Conservation (phyloP, 1,284 basidiomycete genomes). For the Irpex sp. region DNA sequence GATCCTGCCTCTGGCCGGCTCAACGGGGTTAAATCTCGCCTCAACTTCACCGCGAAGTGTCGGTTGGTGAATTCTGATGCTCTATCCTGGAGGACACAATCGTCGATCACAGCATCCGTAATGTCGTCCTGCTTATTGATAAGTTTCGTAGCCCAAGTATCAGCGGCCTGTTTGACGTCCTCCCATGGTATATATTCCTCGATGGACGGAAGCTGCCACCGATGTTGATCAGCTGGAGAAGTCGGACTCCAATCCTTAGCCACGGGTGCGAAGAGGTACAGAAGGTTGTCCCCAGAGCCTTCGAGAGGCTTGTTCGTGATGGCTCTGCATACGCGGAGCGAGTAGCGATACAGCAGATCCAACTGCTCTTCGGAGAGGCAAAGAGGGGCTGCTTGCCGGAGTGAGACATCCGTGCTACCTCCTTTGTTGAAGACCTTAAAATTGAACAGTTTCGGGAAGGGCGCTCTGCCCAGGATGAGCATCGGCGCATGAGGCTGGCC, state of each 20-base stretch:
- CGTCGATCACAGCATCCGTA: slow-evolving; percentile 48
- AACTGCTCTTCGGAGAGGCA: slow-evolving; percentile 42
- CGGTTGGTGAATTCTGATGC: slow-evolving; percentile 73
- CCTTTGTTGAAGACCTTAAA: slow-evolving; percentile 61
- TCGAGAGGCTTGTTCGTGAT: slow-evolving; percentile 64
- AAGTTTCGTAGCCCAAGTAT: slow-evolving; percentile 49
- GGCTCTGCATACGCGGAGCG: slow-evolving; percentile 55
- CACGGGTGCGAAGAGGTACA: slow-evolving; percentile 66
- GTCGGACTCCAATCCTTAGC: slow-evolving; percentile 29
- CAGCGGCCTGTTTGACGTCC: slow-evolving; percentile 46
- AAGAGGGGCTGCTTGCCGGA: slow-evolving; percentile 47
- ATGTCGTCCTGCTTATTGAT: slow-evolving; percentile 38
- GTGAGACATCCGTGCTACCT: slow-evolving; percentile 36
- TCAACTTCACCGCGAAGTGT: slow-evolving; percentile 51
- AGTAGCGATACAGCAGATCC: slow-evolving; percentile 54
- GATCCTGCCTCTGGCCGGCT: slow-evolving; percentile 55
- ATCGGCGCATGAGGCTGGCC: slow-evolving; percentile 49
- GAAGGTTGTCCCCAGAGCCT: slow-evolving; percentile 47
- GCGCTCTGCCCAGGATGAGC: slow-evolving; percentile 58
- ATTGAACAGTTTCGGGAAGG: slow-evolving; percentile 51
- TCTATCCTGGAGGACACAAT: slow-evolving; percentile 64
- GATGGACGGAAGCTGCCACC: slow-evolving; percentile 35
- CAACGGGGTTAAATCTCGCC: slow-evolving; percentile 66
- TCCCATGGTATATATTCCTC: slow-evolving; percentile 60
- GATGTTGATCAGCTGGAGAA: slow-evolving; percentile 13